Percentiles rank a stretch among this genome's conserved stretches.
Conservation (phyloP, 169 alveolate species). For the Babesia microti region DNA sequence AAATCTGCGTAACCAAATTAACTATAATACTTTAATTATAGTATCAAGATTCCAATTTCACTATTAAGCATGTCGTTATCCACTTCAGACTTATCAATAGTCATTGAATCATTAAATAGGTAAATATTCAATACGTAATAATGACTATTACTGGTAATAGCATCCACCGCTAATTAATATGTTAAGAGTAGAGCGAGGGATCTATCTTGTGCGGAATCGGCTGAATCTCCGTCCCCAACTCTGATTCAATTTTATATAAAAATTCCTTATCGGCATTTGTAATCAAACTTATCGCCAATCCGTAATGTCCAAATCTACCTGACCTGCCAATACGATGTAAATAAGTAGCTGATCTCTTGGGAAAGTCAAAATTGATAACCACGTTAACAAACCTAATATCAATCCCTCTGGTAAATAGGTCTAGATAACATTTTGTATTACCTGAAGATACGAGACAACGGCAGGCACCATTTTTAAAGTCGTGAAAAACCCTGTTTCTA, state of each 20-base stretch:
- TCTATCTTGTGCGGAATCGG: slow-evolving; percentile 90
- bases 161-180: slow-evolving; percentile 9
- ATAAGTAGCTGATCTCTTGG: slow-evolving; percentile 88
- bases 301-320: slow-evolving; percentile 96
- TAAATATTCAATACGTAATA: no score
- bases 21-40: no score
- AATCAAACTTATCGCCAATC: slow-evolving; percentile 90
- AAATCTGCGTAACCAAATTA: no score
- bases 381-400: slow-evolving; percentile 96
- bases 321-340: slow-evolving; percentile 95
- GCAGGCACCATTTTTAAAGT: slow-evolving; percentile 94
- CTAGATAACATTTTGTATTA: slow-evolving; percentile 60
- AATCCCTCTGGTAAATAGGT: slow-evolving; percentile 97
- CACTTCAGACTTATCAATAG: no score
- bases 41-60: no score
- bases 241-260: slow-evolving; percentile 82
- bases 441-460: slow-evolving; percentile 79
- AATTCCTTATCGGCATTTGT: slow-evolving; percentile 83
- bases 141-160: no score
- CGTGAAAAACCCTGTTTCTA: slow-evolving; percentile 93
- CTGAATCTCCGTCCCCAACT: slow-evolving; percentile 92
- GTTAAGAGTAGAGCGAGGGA: slow-evolving; percentile 76
- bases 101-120: no score
- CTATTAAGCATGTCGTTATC: no score
- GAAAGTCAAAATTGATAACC: slow-evolving; percentile 98